Conservation (phyloP, 495 filamentous ascomycete genomes). For the Podospora comata region DNA sequence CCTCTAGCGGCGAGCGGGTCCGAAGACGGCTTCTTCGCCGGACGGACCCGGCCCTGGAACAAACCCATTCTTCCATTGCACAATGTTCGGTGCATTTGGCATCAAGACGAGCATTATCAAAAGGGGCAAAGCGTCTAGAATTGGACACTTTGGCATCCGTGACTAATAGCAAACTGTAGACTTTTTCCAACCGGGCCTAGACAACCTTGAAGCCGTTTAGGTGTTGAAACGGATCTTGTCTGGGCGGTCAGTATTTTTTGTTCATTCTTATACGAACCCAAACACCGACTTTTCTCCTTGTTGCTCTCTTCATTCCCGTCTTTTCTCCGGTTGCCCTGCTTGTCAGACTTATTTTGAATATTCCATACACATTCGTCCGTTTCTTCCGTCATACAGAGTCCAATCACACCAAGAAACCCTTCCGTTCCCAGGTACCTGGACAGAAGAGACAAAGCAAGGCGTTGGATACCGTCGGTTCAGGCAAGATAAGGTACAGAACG, state of each 20-base stretch:
- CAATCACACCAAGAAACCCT: neutral
- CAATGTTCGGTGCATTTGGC: slow-evolving; percentile 5
- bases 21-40: slow-evolving; percentile 6
- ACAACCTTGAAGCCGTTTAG: neutral
- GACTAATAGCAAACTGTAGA: neutral
- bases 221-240: neutral
- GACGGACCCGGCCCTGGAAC: slow-evolving; percentile 7
- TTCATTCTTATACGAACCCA: neutral
- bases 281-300: slow-evolving; percentile 12
- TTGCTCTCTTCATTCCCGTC: neutral
- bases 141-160: neutral
- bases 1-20: slow-evolving; percentile 4
- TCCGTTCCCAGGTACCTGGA: slow-evolving; percentile 3
- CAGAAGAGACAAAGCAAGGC: neutral
- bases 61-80: neutral
- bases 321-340: neutral
- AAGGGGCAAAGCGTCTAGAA: slow-evolving; percentile 6
- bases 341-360: neutral
- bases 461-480: neutral
- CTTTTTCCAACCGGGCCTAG: neutral
- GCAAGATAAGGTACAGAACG: slow-evolving; percentile 4
- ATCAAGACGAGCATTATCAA: neutral
- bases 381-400: neutral
- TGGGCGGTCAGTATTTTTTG: neutral
- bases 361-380: neutral